Conservation (phyloP, 805 yeast species). For the Barnettozyma wickerhamii region DNA sequence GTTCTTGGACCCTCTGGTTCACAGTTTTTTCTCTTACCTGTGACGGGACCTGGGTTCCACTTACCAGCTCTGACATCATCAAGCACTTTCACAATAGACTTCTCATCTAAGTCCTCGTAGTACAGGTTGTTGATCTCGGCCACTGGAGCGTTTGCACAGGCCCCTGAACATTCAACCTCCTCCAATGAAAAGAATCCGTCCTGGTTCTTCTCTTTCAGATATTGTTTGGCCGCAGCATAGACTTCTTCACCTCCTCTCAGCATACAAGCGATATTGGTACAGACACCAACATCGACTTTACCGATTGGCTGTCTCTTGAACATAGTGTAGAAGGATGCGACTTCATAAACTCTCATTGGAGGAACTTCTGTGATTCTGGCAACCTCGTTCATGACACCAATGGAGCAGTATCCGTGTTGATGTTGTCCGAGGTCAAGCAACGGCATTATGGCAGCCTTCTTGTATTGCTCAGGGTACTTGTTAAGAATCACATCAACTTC, state of each 20-base stretch:
- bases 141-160: slow-evolving; percentile 91
- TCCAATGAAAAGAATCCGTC: slow-evolving; percentile 77
- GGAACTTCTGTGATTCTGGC: slow-evolving; percentile 84
- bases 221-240: slow-evolving; percentile 60
- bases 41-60: slow-evolving; percentile 65
- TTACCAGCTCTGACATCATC: slow-evolving; percentile 60
- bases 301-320: slow-evolving; percentile 85
- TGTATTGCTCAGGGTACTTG: slow-evolving; percentile 82
- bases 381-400: slow-evolving; percentile 85
- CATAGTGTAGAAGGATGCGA: slow-evolving; percentile 91
- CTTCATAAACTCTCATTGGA: slow-evolving; percentile 92
- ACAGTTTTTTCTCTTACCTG: slow-evolving; percentile 58
- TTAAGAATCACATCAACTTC: slow-evolving; percentile 71
- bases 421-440: slow-evolving; percentile 83
- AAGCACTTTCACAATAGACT: slow-evolving; percentile 55
- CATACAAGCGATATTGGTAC: slow-evolving; percentile 90
- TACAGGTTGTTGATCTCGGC: slow-evolving; percentile 79
- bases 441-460: slow-evolving; percentile 87
- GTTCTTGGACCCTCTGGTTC: slow-evolving; percentile 75
- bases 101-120: slow-evolving; percentile 76
- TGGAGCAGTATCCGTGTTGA: slow-evolving; percentile 80
- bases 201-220: slow-evolving; percentile 62
- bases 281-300: slow-evolving; percentile 75
- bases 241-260: slow-evolving; percentile 79
- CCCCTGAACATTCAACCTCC: slow-evolving; percentile 90